phyloP scores from a whole-genome alignment of 768 basidiomycete species.

The Sutorius australiensis region DNA sequence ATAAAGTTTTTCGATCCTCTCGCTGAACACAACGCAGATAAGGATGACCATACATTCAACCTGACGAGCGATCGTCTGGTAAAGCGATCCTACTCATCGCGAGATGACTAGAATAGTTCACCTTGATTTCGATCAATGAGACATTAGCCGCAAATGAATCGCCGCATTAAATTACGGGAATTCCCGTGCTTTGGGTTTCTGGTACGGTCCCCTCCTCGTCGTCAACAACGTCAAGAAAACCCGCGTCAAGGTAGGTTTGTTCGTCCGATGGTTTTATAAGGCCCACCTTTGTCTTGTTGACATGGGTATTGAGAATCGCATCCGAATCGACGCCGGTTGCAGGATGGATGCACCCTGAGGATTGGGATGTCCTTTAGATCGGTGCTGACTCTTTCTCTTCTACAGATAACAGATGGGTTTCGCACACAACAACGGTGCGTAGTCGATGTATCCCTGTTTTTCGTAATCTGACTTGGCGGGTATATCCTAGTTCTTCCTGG shows the following conservation, averaged over 20 bases:
- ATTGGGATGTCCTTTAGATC: conserved; percentile 17
- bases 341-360: conserved; percentile 21
- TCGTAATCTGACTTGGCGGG: conserved; percentile 8
- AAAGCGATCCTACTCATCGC: too few relatives aligned
- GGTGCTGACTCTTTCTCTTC: conserved; percentile 13
- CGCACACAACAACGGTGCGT: conserved; percentile 34
- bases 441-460: conserved; percentile 26
- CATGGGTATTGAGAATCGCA: background rate
- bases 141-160: conserved; percentile 11
- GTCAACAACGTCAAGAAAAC: conserved; percentile 30
- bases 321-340: background rate
- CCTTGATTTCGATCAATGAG: too few relatives aligned
- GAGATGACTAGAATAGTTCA: too few relatives aligned
- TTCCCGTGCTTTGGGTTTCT: conserved; percentile 18
- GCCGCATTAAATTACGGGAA: conserved; percentile 29
- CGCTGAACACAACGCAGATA: background rate
- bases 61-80: too few relatives aligned
- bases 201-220: conserved; percentile 8
- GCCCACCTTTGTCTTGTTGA: background rate
- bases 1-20: background rate
- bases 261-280: conserved; percentile 1
- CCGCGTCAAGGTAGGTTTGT: conserved; percentile 32
- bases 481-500: conserved; percentile 68
- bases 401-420: conserved; percentile 36
- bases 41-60: too few relatives aligned